These are phyloP conservation scores for Hysterium pulicare DNA, from an alignment of 2,329 filamentous ascomycete genomes.

Conservation along the genomic window DNA sequence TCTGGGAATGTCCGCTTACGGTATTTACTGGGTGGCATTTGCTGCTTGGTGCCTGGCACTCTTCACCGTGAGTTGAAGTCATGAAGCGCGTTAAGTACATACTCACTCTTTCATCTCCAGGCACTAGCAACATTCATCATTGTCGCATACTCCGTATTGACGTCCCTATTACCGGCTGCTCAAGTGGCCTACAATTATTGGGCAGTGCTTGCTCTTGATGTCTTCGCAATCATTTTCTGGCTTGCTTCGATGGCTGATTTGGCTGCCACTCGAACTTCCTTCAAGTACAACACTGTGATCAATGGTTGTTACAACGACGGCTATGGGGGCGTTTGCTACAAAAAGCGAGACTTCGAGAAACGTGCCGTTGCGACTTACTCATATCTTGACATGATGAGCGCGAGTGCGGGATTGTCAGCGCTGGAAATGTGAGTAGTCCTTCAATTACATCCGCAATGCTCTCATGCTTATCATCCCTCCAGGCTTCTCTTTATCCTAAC, in stretches of 20 bases:
- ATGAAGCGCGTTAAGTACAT: neutral
- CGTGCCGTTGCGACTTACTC: neutral
- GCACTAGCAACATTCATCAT: neutral
- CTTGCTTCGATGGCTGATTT: constrained; percentile 1
- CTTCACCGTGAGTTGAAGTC: neutral
- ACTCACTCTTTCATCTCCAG: neutral
- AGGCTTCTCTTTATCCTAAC: constrained; percentile 1
- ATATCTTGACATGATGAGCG: constrained; percentile 1
- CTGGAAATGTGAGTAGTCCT: neutral
- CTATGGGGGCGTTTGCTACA: neutral
- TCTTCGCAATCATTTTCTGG: constrained; percentile 5
- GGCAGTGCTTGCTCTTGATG: constrained; percentile 5
- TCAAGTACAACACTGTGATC: neutral
- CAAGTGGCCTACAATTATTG: constrained; percentile 5
- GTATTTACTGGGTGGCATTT: neutral
- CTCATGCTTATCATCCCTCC: neutral
- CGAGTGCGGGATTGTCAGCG: neutral
- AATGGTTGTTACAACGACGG: neutral
- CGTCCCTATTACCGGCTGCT: neutral
- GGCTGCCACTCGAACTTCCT: neutral
- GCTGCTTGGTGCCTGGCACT: neutral
- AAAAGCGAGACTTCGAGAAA: neutral
- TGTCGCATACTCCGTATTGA: constrained; percentile 1
- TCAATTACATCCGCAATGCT: neutral
- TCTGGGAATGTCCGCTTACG: constrained; percentile 3